Conservation (phyloP, 352 stramenopile species). For the Elongisporangium prolatum region DNA sequence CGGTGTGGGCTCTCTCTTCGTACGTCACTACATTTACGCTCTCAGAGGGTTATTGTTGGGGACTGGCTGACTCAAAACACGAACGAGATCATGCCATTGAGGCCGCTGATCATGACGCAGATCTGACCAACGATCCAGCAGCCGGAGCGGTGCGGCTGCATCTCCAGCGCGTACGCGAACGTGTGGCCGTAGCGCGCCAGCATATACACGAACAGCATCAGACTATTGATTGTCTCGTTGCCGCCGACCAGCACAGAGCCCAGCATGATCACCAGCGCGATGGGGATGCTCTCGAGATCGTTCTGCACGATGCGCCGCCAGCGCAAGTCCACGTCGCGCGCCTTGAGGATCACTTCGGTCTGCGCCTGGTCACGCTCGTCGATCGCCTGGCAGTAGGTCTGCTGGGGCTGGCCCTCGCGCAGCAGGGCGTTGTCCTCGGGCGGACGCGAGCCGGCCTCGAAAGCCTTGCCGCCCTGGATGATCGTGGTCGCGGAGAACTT, state of each 20-base stretch:
- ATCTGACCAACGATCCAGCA: constrained; percentile 30
- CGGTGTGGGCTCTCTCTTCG: too few relatives aligned
- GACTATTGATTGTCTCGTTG: constrained; percentile 37
- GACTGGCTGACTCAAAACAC: constrained; percentile 2
- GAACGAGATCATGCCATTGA: constrained; percentile 39
- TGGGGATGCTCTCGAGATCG: constrained; percentile 43
- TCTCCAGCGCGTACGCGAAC: constrained; percentile 27
- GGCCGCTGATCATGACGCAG: constrained; percentile 25
- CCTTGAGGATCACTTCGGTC: constrained; percentile 8
- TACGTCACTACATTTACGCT: neutral
- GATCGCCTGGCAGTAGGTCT: neutral
- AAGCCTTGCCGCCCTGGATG: constrained; percentile 27
- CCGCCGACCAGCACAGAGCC: constrained; percentile 19
- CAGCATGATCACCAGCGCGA: constrained; percentile 28
- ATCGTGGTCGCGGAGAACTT: constrained; percentile 27
- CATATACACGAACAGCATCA: constrained; percentile 29
- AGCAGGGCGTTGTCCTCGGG: constrained; percentile 24
- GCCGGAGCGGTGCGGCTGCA: constrained; percentile 27
- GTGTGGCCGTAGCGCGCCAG: constrained; percentile 25
- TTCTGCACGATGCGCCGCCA: constrained; percentile 45
- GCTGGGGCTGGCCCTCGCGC: constrained; percentile 1
- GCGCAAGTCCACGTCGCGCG: constrained; percentile 28
- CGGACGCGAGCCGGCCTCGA: constrained; percentile 20
- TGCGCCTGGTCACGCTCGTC: constrained; percentile 10
- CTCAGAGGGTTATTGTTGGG: neutral